Evolutionary conservation across 305 asterid species (phyloP).

Genomic region (Fraxinus baroniana): DNA sequence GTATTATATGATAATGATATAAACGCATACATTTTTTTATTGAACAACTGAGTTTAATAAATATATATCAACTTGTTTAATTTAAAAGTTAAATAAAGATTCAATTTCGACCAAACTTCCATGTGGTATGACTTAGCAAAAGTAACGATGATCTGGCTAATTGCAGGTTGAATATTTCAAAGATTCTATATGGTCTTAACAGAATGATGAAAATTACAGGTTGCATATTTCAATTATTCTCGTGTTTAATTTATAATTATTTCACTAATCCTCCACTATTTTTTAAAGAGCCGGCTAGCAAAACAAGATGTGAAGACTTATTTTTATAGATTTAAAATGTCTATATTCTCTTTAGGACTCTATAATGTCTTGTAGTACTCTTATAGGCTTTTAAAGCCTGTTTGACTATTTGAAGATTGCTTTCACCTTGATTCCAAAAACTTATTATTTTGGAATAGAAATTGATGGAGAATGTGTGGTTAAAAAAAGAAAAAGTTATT

Average conservation of each 20-base stretch:
- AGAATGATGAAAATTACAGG: background rate
- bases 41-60: background rate
- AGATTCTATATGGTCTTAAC: background rate
- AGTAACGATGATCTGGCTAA: background rate
- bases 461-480: no score
- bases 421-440: no score
- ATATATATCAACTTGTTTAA: background rate
- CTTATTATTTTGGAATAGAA: no score
- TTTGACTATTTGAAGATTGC: no score
- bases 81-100: background rate
- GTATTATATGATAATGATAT: background rate
- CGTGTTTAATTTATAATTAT: no score
- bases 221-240: no score
- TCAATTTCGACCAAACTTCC: background rate
- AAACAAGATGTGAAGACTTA: background rate
- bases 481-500: no score
- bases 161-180: background rate
- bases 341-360: no score
- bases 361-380: background rate
- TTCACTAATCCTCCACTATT: background rate
- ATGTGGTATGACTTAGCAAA: background rate
- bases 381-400: no score
- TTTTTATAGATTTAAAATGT: no score
- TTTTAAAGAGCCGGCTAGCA: background rate
- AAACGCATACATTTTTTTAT: background rate